Conservation (phyloP, 345 rosid species). For the Populus tremula region DNA sequence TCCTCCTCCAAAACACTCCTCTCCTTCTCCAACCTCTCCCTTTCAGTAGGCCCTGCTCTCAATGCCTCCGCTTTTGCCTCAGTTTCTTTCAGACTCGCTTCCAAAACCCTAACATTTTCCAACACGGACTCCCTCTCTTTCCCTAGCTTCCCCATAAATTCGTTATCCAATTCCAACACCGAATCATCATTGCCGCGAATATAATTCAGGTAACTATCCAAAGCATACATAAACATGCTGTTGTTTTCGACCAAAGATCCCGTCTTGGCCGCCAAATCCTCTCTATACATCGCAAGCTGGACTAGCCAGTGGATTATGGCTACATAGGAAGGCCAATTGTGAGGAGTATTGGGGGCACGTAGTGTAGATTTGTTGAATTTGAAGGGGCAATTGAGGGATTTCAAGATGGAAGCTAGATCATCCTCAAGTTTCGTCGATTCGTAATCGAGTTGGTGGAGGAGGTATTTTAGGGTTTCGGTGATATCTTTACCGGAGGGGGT, state of each 20-base stretch:
- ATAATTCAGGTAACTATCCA: conserved; percentile 51
- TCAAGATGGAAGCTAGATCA: conserved; percentile 53
- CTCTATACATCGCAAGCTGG: conserved; percentile 47
- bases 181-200: conserved; percentile 62
- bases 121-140: conserved; percentile 41
- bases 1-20: conserved; percentile 65
- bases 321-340: conserved; percentile 80
- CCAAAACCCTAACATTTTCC: conserved; percentile 36
- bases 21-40: conserved; percentile 53
- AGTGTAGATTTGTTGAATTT: conserved; percentile 73
- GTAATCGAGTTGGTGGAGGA: conserved; percentile 51
- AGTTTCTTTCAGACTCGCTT: conserved; percentile 34
- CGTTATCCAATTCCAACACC: conserved; percentile 51
- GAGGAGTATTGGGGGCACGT: conserved; percentile 80
- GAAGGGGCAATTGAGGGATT: conserved; percentile 57
- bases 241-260: conserved; percentile 37
- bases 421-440: conserved; percentile 60
- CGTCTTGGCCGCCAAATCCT: conserved; percentile 32
- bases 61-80: conserved; percentile 47
- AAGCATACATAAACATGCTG: conserved; percentile 39
- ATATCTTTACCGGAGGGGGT: conserved; percentile 61
- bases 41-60: conserved; percentile 56
- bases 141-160: conserved; percentile 57
- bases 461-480: conserved; percentile 49
- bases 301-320: conserved; percentile 77